Conservation (phyloP, 495 filamentous ascomycete genomes). For the Aspergillus haitiensis region DNA sequence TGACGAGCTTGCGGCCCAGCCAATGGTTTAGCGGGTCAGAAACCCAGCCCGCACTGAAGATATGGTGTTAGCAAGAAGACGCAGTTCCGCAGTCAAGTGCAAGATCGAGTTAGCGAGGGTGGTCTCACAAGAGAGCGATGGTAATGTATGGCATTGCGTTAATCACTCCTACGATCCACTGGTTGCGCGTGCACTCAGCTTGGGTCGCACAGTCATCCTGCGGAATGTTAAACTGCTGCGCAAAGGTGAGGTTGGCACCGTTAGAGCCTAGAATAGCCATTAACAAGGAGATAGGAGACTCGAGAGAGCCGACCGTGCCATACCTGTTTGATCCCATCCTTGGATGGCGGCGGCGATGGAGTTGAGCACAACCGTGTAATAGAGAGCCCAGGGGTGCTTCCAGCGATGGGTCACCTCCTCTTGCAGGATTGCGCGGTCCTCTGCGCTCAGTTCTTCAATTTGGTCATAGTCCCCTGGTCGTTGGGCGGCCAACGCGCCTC, state of each 20-base stretch:
- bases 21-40: slow-evolving; percentile 57
- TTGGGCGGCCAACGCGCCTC: slow-evolving; percentile 41
- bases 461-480: slow-evolving; percentile 23
- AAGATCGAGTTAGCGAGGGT: slow-evolving; percentile 9
- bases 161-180: slow-evolving; percentile 59
- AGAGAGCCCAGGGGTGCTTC: slow-evolving; percentile 36
- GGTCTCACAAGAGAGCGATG: slow-evolving; percentile 34
- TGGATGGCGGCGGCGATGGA: slow-evolving; percentile 40
- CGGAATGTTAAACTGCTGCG: slow-evolving; percentile 45
- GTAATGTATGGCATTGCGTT: slow-evolving; percentile 48
- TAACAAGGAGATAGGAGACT: too few species aligned
- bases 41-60: slow-evolving; percentile 50
- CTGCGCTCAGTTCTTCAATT: slow-evolving; percentile 24
- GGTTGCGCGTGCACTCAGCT: too few species aligned
- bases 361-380: slow-evolving; percentile 37
- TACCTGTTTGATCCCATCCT: slow-evolving; percentile 65
- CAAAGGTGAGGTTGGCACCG: slow-evolving; percentile 64
- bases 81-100: slow-evolving; percentile 27
- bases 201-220: slow-evolving; percentile 33
- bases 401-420: slow-evolving; percentile 40
- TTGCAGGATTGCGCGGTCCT: slow-evolving; percentile 25
- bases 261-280: slow-evolving; percentile 44
- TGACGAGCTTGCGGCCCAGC: slow-evolving; percentile 56
- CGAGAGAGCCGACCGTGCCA: too few species aligned
- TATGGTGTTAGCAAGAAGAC: slow-evolving; percentile 12